A percentile compares a stretch with the other conserved stretches of the same genome.
These are phyloP conservation scores for Podospora fimiseda DNA, from an alignment of 495 filamentous ascomycete species.

Conservation along the genomic window DNA sequence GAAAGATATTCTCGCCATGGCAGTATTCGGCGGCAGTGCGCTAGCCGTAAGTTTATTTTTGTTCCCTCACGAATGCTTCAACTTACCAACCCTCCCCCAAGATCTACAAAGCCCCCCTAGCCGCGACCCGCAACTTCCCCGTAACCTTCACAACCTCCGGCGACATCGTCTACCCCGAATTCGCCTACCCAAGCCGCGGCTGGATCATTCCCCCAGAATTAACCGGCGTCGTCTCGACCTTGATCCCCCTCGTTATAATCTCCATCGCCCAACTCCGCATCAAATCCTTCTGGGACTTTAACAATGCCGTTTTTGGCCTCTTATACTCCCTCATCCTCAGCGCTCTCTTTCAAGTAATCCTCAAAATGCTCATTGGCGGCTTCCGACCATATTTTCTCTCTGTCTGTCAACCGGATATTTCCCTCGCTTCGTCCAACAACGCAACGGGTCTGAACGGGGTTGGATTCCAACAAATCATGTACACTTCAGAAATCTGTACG, in stretches of 20 bases:
- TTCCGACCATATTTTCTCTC: slow-evolving; percentile 51
- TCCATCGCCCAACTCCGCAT: slow-evolving; percentile 53
- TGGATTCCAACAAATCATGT: slow-evolving; percentile 43
- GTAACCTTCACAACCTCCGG: slow-evolving; percentile 43
- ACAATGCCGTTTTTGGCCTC: slow-evolving; percentile 56
- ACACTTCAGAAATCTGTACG: slow-evolving; percentile 43
- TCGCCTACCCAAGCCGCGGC: slow-evolving; percentile 55
- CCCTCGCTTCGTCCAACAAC: slow-evolving; percentile 25
- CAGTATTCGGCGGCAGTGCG: slow-evolving; percentile 48
- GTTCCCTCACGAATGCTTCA: slow-evolving; percentile 1
- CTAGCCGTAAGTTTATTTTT: slow-evolving; percentile 43
- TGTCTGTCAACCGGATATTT: slow-evolving; percentile 49
- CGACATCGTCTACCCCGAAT: slow-evolving; percentile 53
- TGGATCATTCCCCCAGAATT: slow-evolving; percentile 58
- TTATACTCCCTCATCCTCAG: slow-evolving; percentile 54
- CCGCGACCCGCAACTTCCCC: slow-evolving; percentile 36
- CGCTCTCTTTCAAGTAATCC: slow-evolving; percentile 50
- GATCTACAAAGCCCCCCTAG: slow-evolving; percentile 53
- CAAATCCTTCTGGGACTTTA: slow-evolving; percentile 60
- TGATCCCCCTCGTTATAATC: slow-evolving; percentile 54
- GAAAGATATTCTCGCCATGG: slow-evolving; percentile 54
- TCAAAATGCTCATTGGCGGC: slow-evolving; percentile 13
- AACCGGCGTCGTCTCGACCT: slow-evolving; percentile 47
- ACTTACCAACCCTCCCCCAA: slow-evolving; percentile 17
- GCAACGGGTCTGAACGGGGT: slow-evolving; percentile 30